These are phyloP conservation scores for Aquilaria yunnanensis DNA, from an alignment of 345 rosid genomes.

Conservation along the genomic window DNA sequence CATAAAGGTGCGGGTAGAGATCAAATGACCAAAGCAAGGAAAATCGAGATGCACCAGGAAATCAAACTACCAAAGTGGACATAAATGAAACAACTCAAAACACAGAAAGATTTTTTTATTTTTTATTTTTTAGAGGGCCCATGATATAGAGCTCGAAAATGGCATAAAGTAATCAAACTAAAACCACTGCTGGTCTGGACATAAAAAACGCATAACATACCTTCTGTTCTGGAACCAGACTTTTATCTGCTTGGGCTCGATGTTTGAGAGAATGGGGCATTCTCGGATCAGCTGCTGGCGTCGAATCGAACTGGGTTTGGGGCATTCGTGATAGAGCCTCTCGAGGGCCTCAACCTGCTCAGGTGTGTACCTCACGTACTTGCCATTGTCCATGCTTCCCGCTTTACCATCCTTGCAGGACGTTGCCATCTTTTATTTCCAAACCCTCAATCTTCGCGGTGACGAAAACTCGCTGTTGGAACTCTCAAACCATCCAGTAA, in stretches of 20 bases:
- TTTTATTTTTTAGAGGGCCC: too few species aligned
- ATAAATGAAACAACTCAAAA: too few species aligned
- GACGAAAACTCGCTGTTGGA: neutral
- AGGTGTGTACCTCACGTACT: conserved; percentile 98
- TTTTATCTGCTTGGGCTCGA: conserved; percentile 99
- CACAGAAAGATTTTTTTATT: too few species aligned
- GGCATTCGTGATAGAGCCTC: conserved; percentile 98
- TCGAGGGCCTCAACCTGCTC: conserved; percentile 99
- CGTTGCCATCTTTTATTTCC: conserved; percentile 63
- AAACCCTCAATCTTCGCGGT: conserved; percentile 14
- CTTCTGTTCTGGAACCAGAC: conserved; percentile 99
- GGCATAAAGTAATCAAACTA: too few species aligned
- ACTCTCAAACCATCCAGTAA: conserved; percentile 5
- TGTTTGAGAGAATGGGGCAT: conserved; percentile 98
- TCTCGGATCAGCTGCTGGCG: conserved; percentile 97
- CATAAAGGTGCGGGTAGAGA: neutral
- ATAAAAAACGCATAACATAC: conserved; percentile 26
- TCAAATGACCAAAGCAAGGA: too few species aligned
- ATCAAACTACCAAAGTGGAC: too few species aligned
- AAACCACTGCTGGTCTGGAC: too few species aligned
- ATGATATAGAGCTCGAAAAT: too few species aligned
- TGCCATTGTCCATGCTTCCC: conserved; percentile 81
- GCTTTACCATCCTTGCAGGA: conserved; percentile 88
- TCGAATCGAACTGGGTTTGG: conserved; percentile 98
- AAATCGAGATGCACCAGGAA: too few species aligned